Base-by-base conservation (phyloP, 139 green algal species). In the Monoraphidium neglectum region DNA sequence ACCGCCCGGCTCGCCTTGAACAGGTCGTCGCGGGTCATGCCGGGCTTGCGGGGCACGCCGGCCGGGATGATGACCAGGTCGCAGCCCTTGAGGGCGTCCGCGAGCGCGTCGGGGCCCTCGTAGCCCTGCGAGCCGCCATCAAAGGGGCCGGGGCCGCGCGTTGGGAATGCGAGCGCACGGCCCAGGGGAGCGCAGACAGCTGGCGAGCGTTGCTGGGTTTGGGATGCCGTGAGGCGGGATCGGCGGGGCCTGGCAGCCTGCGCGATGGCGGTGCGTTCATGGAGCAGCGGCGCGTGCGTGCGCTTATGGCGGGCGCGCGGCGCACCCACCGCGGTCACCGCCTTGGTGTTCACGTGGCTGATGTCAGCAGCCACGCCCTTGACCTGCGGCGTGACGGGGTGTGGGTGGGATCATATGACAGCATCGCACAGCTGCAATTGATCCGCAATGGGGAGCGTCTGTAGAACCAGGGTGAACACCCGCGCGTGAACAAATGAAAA, bases 1-100 rank as follows among this genome's bases (percentile, higher is more conserved):
- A 37, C 59, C 33, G 2, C 15, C 35, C 57, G 40, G 8, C 93
- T 88, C 74, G 97, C 97, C 84, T 98, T 97, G 91, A 99, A 99
- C 35, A 99, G 92, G 72, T 99, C 97, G 79, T 99, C 95, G 71
- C 97, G 91, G 47, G 95, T 99, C 97, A 99, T 99, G 76, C 97
- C 97, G 24, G 97, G 97, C 90, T 99, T 99, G 72, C 97, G 88
- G 5, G 97, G 97, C 51, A 99, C 94, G 51, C 95, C 95, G 33
- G 94, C 92, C 30, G 97, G 97, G 70, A 99, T 99, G 77, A 99
- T 86, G 59, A 99, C 93, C n/a, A 98, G 79, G 76, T 95, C 79
- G 49, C 68, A 74, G 18, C 83, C 83, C 33, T 78, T 85, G 4
- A 96, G 82, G 90, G 95, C 82, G 96, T 98, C 75, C 0, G 24